Evolutionary conservation across 345 rosid genomes (phyloP).

Genomic region (Eucalyptus dawsonii): DNA sequence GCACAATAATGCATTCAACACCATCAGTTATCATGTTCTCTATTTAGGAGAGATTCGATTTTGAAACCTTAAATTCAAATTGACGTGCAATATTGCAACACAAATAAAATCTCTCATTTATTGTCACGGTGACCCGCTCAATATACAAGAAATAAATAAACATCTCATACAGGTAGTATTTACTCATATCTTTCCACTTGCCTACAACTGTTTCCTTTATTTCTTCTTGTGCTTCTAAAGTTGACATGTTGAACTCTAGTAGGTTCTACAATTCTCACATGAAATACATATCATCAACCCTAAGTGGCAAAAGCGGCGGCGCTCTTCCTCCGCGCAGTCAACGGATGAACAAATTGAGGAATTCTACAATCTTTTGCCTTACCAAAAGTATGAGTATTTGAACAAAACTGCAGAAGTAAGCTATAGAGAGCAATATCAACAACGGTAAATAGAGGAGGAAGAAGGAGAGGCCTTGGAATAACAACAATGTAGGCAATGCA

Average conservation of each 20-base stretch:
- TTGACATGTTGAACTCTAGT: neutral
- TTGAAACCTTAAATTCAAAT: too few relatives aligned
- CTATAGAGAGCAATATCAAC: neutral
- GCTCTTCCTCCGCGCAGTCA: accelerated
- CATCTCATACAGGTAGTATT: neutral
- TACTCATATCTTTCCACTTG: neutral
- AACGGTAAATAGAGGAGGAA: neutral
- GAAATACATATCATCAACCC: neutral
- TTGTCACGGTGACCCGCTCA: accelerated
- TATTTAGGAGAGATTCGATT: too few relatives aligned
- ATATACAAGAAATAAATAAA: neutral
- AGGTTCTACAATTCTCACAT: neutral
- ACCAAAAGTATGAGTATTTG: neutral
- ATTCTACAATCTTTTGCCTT: neutral
- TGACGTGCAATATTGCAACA: neutral
- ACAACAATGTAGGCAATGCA: neutral
- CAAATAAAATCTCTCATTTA: neutral
- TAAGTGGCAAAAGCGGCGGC: neutral
- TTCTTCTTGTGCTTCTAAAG: neutral
- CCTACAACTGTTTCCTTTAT: neutral
- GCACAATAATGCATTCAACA: too few relatives aligned
- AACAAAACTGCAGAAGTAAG: too few relatives aligned
- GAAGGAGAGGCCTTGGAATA: neutral
- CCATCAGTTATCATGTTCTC: too few relatives aligned
- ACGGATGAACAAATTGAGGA: neutral